Conservation (phyloP, 176 grass and related monocot species). For the Areca catechu region DNA sequence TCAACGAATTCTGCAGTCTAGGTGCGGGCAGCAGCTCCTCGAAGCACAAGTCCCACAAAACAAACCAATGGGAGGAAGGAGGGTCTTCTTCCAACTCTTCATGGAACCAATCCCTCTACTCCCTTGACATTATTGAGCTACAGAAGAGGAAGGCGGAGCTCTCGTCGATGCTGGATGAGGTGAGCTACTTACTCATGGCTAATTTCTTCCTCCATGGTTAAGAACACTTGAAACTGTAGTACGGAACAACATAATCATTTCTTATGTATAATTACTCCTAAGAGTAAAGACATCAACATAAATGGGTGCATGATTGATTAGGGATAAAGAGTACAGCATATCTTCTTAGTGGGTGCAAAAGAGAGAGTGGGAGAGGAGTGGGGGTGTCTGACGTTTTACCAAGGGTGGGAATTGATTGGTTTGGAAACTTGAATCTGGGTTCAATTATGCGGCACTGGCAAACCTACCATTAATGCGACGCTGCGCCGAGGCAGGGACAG, state of each 20-base stretch:
- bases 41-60: slow-evolving; percentile 13
- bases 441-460: slow-evolving; percentile 28
- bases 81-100: slow-evolving; percentile 47
- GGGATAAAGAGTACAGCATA: neutral
- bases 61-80: slow-evolving; percentile 23
- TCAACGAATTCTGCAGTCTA: slow-evolving; percentile 79
- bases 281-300: neutral
- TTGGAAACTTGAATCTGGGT: slow-evolving; percentile 15
- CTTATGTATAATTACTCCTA: no score
- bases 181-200: slow-evolving; percentile 23
- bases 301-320: neutral
- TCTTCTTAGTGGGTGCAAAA: no score
- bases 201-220: neutral
- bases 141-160: slow-evolving; percentile 80
- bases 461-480: slow-evolving; percentile 50
- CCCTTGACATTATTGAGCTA: slow-evolving; percentile 66
- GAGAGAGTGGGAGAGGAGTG: slow-evolving; percentile 7
- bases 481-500: slow-evolving; percentile 55
- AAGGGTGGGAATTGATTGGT: slow-evolving; percentile 32
- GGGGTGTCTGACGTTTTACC: neutral
- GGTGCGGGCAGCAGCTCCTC: slow-evolving; percentile 22
- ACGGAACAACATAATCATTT: no score
- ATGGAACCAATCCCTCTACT: slow-evolving; percentile 34
- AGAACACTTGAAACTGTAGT: no score
- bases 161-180: slow-evolving; percentile 90